Evolutionary conservation across 768 basidiomycete genomes (phyloP).

Genomic region (Nidularia pulvinata): DNA sequence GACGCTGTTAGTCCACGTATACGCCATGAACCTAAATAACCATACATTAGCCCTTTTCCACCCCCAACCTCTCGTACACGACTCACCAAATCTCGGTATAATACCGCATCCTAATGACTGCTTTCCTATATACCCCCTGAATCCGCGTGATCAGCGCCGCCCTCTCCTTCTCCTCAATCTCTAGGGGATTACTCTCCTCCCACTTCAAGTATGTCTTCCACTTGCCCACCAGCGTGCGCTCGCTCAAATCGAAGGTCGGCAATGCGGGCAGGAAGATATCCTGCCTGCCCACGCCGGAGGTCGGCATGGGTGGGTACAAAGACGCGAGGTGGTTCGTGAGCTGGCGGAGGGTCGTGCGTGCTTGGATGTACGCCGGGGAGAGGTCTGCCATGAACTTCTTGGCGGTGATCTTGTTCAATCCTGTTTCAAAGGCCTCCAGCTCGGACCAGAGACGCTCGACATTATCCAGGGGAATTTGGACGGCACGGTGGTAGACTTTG

Average conservation of each 20-base stretch:
- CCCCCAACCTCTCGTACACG: neutral
- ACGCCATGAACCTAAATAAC: conserved; percentile 82
- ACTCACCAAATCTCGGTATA: conserved; percentile 92
- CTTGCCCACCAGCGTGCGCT: conserved; percentile 73
- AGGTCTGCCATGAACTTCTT: conserved; percentile 96
- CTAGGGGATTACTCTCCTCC: conserved; percentile 94
- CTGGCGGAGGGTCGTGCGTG: conserved; percentile 84
- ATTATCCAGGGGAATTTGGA: conserved; percentile 93
- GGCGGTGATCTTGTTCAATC: conserved; percentile 89
- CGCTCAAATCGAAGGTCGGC: conserved; percentile 72
- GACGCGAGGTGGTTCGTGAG: conserved; percentile 68
- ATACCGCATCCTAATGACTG: conserved; percentile 89
- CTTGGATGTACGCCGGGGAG: conserved; percentile 95
- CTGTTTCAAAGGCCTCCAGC: conserved; percentile 89
- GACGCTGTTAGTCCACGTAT: conserved; percentile 73
- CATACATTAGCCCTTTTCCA: conserved; percentile 1
- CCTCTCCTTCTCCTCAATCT: conserved; percentile 85
- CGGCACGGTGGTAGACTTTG: conserved; percentile 90
- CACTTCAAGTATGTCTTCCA: conserved; percentile 96
- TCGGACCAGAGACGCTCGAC: conserved; percentile 94
- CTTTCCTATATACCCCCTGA: conserved; percentile 85
- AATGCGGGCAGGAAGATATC: conserved; percentile 66
- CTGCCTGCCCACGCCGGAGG: conserved; percentile 31
- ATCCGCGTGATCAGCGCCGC: conserved; percentile 66
- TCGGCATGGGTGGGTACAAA: conserved; percentile 43